A percentile compares a stretch with the other conserved stretches of the same genome.
Conservation (phyloP, 805 yeast genomes). For the Yamadazyma insecticola region DNA sequence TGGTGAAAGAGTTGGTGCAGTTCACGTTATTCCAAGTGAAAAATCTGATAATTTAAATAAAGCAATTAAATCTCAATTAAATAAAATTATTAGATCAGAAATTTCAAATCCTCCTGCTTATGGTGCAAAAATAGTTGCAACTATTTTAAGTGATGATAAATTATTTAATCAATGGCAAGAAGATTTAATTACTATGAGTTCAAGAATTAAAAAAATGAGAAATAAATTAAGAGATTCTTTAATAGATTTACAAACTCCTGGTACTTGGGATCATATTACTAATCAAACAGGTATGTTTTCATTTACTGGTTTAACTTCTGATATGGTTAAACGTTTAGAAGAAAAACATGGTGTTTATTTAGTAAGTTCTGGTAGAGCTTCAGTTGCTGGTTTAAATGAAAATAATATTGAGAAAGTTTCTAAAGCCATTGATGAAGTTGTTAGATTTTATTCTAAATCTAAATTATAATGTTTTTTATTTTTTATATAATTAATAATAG, state of each 20-base stretch:
- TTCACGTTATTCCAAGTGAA: conserved; percentile 64
- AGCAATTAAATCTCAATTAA: conserved; percentile 73
- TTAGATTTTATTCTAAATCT: conserved; percentile 29
- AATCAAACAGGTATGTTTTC: conserved; percentile 96
- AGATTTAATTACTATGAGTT: conserved; percentile 83
- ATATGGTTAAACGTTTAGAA: conserved; percentile 75
- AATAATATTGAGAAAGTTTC: conserved; percentile 77
- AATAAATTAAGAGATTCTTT: conserved; percentile 56
- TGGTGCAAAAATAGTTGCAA: conserved; percentile 87
- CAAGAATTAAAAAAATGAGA: conserved; percentile 81
- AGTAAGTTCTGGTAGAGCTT: conserved; percentile 81
- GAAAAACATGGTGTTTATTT: conserved; percentile 76
- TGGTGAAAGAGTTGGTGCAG: conserved; percentile 95
- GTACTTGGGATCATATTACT: conserved; percentile 88
- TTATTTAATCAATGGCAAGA: conserved; percentile 75
- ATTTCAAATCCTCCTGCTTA: conserved; percentile 93
- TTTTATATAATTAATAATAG: too few species aligned
- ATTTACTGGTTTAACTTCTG: conserved; percentile 78
- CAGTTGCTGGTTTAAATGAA: conserved; percentile 88
- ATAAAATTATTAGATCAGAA: conserved; percentile 73
- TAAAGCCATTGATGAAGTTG: conserved; percentile 74
- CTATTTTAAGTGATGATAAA: conserved; percentile 62
- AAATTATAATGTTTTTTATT: conserved; percentile 20
- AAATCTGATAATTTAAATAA: conserved; percentile 33
- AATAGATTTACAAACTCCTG: conserved; percentile 67